Conservation (phyloP, 73 alveolate genomes). For the Paramecium biaurelia region DNA sequence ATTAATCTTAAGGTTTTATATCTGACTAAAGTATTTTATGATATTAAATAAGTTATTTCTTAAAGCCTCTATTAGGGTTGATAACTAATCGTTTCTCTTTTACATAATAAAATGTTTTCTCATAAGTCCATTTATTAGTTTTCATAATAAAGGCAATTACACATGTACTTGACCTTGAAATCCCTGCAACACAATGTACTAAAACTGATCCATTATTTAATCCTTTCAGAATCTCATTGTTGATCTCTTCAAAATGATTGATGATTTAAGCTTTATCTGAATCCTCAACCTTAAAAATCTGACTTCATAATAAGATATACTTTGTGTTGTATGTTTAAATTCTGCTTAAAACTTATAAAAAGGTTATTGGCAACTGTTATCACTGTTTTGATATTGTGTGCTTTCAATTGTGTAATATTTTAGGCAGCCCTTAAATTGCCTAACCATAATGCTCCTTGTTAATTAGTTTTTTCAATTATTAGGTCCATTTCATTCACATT, state of each 20-base stretch:
- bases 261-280: slow-evolving; percentile 68
- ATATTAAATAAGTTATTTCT: slow-evolving; percentile 66
- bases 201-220: slow-evolving; percentile 72
- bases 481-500: slow-evolving; percentile 15
- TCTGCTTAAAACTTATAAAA: not conserved
- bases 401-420: not conserved
- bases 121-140: slow-evolving; percentile 63
- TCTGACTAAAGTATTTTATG: not conserved
- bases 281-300: slow-evolving; percentile 52
- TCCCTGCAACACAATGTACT: slow-evolving; percentile 78
- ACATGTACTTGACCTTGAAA: slow-evolving; percentile 67
- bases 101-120: slow-evolving; percentile 64
- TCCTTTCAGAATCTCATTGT: slow-evolving; percentile 66
- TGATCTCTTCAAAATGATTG: slow-evolving; percentile 63
- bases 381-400: not conserved
- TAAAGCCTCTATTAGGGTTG: slow-evolving; percentile 72
- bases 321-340: not conserved
- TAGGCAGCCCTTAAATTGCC: slow-evolving; percentile 34
- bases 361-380: slow-evolving; percentile 18
- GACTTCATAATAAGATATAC: not conserved
- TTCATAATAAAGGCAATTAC: slow-evolving; percentile 74
- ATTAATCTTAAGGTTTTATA: not conserved
- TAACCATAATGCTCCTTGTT: slow-evolving; percentile 24
- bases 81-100: slow-evolving; percentile 67
- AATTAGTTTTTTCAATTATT: not conserved